Conservation (phyloP, 169 alveolate genomes). For the Plasmodium reichenowi region DNA sequence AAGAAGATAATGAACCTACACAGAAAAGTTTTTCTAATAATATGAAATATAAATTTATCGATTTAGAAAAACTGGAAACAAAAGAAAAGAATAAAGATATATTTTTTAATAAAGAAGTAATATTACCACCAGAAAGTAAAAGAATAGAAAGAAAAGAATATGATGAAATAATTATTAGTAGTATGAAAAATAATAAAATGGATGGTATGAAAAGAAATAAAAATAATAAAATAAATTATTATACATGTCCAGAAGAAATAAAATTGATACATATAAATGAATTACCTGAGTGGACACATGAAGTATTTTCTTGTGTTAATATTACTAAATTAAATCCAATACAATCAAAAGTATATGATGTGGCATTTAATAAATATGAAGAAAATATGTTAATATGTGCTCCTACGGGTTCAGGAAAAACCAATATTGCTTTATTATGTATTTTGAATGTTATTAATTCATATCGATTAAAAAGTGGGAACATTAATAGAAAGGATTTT, state of each 20-base stretch:
- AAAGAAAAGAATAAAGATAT: constrained; percentile 8
- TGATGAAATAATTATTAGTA: constrained; percentile 87
- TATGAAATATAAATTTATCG: constrained; percentile 35
- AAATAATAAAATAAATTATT: constrained; percentile 39
- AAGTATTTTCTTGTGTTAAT: constrained; percentile 90
- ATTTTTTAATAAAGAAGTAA: constrained; percentile 89
- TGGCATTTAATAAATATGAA: constrained; percentile 94
- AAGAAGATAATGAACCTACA: not conserved
- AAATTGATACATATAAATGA: constrained; percentile 80
- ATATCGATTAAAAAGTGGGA: constrained; percentile 77
- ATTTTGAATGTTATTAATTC: constrained; percentile 93
- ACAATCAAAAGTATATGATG: constrained; percentile 94
- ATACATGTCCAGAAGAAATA: constrained; percentile 77
- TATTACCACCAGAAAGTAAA: constrained; percentile 94
- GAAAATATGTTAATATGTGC: constrained; percentile 99
- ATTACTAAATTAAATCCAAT: constrained; percentile 93
- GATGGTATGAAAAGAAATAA: not conserved
- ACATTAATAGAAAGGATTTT: constrained; percentile 87
- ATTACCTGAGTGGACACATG: constrained; percentile 97
- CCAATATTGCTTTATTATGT: constrained; percentile 99
- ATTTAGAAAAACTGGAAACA: constrained; percentile 43
- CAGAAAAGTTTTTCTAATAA: not conserved
- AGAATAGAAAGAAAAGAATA: constrained; percentile 90
- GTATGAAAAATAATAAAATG: constrained; percentile 77
- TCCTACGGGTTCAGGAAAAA: constrained; percentile 99